Percentiles rank a stretch among this genome's conserved stretches.
phyloP scores from a whole-genome alignment of 306 rosid genomes.

The Rosa chinensis region DNA sequence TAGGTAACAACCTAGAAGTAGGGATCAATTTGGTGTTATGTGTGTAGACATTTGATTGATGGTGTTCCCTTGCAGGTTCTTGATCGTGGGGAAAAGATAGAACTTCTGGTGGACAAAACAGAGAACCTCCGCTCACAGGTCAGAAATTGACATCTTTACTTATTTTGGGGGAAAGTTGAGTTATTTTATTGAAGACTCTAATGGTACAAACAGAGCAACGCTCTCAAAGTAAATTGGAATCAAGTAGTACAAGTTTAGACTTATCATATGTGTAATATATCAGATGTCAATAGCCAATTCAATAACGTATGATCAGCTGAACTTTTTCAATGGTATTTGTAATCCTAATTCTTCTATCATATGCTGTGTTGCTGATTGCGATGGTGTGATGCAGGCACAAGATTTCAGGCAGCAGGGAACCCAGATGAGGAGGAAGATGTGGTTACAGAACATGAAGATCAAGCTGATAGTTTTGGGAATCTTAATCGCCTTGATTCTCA shows the following conservation, averaged over 20 bases:
- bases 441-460: slow-evolving; percentile 90
- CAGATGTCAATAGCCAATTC: neutral
- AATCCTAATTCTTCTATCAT: neutral
- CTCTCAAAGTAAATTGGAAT: neutral
- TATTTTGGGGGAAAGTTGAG: neutral
- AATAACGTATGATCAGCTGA: neutral
- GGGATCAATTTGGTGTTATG: slow-evolving; percentile 6
- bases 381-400: slow-evolving; percentile 61
- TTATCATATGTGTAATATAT: neutral
- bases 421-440: slow-evolving; percentile 90
- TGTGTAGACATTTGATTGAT: slow-evolving; percentile 28
- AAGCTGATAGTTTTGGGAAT: slow-evolving; percentile 79
- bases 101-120: slow-evolving; percentile 88
- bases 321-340: neutral
- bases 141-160: neutral
- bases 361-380: neutral
- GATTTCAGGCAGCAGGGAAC: slow-evolving; percentile 94
- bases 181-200: neutral
- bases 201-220: no score
- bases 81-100: slow-evolving; percentile 95
- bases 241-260: neutral
- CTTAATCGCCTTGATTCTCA: slow-evolving; percentile 67
- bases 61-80: slow-evolving; percentile 58
- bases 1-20: neutral
- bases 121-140: slow-evolving; percentile 94